Evolutionary conservation across 345 rosid genomes (phyloP).

Genomic region (Eutrema japonicum): DNA sequence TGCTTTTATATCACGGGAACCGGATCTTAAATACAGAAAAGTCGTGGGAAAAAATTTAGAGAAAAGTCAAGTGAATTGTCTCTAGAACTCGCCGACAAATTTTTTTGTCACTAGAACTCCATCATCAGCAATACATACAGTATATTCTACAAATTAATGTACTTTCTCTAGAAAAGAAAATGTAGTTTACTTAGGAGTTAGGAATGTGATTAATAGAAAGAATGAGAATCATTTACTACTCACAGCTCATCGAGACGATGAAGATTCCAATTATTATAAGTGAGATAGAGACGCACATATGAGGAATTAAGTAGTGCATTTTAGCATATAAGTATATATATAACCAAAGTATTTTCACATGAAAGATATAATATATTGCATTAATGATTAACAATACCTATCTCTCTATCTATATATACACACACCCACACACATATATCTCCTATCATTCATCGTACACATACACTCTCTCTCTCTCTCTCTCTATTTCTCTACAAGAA

Average conservation of each 20-base stretch:
- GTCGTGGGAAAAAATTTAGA: not conserved
- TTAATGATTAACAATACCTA: not conserved
- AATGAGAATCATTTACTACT: slow-evolving; percentile 37
- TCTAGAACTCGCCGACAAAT: not conserved
- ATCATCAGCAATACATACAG: not conserved
- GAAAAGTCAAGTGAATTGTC: not conserved
- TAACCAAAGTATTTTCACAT: slow-evolving; percentile 31
- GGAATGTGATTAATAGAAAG: slow-evolving; percentile 32
- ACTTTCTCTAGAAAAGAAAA: slow-evolving; percentile 10
- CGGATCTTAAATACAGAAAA: not conserved
- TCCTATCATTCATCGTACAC: slow-evolving; percentile 37
- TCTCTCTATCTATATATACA: slow-evolving; percentile 35
- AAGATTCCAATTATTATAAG: slow-evolving; percentile 37
- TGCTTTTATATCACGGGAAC: not conserved
- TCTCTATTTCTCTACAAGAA: slow-evolving; percentile 36
- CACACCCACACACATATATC: slow-evolving; percentile 21
- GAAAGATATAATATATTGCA: slow-evolving; percentile 18
- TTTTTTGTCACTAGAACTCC: not conserved
- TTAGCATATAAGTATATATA: slow-evolving; percentile 28
- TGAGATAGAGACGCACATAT: slow-evolving; percentile 34
- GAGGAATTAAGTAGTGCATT: slow-evolving; percentile 18
- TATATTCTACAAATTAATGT: not conserved
- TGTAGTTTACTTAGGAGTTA: slow-evolving; percentile 21
- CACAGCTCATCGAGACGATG: slow-evolving; percentile 40
- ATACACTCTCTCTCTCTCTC: slow-evolving; percentile 27